A percentile compares a stretch with the other conserved stretches of the same genome.
Conservation (phyloP, 2,329 filamentous ascomycete genomes). For the Monosporascus sp. region DNA sequence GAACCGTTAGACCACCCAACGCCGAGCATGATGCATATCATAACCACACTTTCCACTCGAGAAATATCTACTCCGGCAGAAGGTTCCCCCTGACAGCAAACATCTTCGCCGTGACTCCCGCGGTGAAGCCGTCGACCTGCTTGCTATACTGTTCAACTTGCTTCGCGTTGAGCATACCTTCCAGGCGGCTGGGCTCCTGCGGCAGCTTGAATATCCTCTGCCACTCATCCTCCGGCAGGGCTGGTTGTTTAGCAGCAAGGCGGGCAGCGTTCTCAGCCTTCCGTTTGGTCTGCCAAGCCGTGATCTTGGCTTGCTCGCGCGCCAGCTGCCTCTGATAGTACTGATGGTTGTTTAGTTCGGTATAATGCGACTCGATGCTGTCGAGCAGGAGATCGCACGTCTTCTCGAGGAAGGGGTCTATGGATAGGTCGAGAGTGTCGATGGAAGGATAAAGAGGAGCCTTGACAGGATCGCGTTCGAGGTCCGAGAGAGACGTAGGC, state of each 20-base stretch:
- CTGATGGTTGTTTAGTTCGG: constrained; percentile 98
- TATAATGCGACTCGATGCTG: constrained; percentile 96
- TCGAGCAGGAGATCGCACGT: constrained; percentile 94
- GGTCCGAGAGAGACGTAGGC: constrained; percentile 72
- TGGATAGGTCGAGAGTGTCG: constrained; percentile 83
- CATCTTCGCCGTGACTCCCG: constrained; percentile 92
- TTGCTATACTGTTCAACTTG: constrained; percentile 98
- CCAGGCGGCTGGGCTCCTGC: constrained; percentile 84
- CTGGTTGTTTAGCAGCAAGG: constrained; percentile 78
- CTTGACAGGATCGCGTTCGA: constrained; percentile 59
- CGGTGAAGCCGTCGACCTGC: constrained; percentile 94
- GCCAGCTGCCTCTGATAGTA: constrained; percentile 89
- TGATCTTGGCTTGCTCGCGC: constrained; percentile 94
- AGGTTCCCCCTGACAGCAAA: constrained; percentile 81
- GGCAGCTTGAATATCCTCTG: constrained; percentile 97
- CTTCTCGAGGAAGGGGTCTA: constrained; percentile 97
- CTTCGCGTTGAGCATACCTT: constrained; percentile 89
- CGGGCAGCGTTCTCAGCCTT: constrained; percentile 91
- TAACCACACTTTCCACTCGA: constrained; percentile 10
- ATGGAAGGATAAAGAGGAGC: constrained; percentile 78
- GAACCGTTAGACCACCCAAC: constrained; percentile 25
- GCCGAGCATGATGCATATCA: constrained; percentile 29
- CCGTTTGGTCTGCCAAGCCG: constrained; percentile 93
- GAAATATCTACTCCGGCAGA: constrained; percentile 44
- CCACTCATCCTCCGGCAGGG: constrained; percentile 95